Evolutionary conservation across 192 early-diverging fungal species (phyloP).

Genomic region (Thamnidium elegans): DNA sequence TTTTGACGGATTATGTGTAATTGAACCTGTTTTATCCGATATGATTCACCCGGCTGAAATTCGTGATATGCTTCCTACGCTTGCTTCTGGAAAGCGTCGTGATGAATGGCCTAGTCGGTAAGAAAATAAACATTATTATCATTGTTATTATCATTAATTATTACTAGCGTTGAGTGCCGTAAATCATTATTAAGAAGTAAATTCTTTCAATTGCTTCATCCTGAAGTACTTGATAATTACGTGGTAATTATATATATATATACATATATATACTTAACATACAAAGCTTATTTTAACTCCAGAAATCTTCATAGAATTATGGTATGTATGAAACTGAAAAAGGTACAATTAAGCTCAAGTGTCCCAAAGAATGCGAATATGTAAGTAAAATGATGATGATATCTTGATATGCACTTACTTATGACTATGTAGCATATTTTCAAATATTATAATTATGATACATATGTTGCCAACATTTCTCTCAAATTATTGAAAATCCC

Average conservation of each 20-base stretch:
- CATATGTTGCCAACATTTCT: slow-evolving; percentile 26
- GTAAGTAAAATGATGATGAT: slow-evolving; percentile 20
- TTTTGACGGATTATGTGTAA: slow-evolving; percentile 9
- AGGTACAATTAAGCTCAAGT: slow-evolving; percentile 42
- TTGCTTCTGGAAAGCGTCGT: slow-evolving; percentile 42
- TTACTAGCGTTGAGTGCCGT: slow-evolving; percentile 28
- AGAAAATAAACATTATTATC: not conserved
- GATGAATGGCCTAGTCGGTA: slow-evolving; percentile 49
- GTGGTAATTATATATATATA: slow-evolving; percentile 38
- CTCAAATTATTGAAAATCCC: slow-evolving; percentile 38
- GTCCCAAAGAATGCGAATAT: slow-evolving; percentile 44
- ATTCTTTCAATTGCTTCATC: slow-evolving; percentile 44
- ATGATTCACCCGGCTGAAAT: slow-evolving; percentile 24
- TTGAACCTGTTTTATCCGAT: slow-evolving; percentile 16
- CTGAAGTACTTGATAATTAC: slow-evolving; percentile 51
- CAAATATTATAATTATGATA: slow-evolving; percentile 12
- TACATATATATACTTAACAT: not conserved
- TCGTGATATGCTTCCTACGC: slow-evolving; percentile 34
- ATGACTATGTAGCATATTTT: slow-evolving; percentile 14
- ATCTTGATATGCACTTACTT: not conserved
- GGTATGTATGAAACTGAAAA: slow-evolving; percentile 41
- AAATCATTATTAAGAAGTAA: slow-evolving; percentile 21
- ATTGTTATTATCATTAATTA: not conserved
- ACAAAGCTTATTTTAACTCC: no score
- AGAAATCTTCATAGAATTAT: slow-evolving; percentile 31